A percentile compares a stretch with the other conserved stretches of the same genome.
These are phyloP conservation scores for Trichomonascus vanleenenianus DNA, from an alignment of 805 yeast genomes.

Conservation along the genomic window DNA sequence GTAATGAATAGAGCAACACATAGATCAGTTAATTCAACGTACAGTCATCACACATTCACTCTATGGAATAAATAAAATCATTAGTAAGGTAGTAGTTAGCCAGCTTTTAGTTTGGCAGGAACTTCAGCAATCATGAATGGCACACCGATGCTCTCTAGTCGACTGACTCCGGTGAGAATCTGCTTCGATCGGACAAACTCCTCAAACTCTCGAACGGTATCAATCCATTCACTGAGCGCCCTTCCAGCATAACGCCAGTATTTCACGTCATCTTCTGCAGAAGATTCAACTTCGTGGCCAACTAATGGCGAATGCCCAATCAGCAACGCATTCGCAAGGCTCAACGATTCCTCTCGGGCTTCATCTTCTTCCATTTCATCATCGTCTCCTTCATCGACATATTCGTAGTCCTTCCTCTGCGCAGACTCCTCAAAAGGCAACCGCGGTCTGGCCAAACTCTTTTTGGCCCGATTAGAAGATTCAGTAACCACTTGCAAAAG, in stretches of 20 bases:
- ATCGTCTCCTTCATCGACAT: constrained; percentile 5
- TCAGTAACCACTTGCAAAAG: neutral
- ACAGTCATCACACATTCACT: neutral
- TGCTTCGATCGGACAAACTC: constrained; percentile 26
- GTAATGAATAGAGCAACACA: neutral
- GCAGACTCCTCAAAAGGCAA: constrained; percentile 14
- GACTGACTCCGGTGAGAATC: constrained; percentile 19
- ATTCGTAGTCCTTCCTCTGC: neutral
- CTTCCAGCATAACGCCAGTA: constrained; percentile 34
- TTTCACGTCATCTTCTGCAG: constrained; percentile 14
- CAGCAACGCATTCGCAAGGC: neutral
- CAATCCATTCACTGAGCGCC: constrained; percentile 34
- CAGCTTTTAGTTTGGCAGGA: constrained; percentile 16
- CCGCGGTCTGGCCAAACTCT: constrained; percentile 7
- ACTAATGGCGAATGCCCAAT: neutral
- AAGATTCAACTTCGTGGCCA: constrained; percentile 1
- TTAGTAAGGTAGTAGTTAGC: neutral
- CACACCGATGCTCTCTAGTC: constrained; percentile 26
- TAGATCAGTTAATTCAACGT: neutral
- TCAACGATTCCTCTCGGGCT: neutral
- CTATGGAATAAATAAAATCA: too few relatives aligned
- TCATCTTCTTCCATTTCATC: constrained; percentile 3
- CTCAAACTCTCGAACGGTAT: constrained; percentile 30
- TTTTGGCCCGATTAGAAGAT: neutral
- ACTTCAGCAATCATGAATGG: constrained; percentile 33